A percentile compares a stretch with the other conserved stretches of the same genome.
Evolutionary conservation across 306 rosid species (phyloP).

Genomic region (Casuarina equisetifolia): DNA sequence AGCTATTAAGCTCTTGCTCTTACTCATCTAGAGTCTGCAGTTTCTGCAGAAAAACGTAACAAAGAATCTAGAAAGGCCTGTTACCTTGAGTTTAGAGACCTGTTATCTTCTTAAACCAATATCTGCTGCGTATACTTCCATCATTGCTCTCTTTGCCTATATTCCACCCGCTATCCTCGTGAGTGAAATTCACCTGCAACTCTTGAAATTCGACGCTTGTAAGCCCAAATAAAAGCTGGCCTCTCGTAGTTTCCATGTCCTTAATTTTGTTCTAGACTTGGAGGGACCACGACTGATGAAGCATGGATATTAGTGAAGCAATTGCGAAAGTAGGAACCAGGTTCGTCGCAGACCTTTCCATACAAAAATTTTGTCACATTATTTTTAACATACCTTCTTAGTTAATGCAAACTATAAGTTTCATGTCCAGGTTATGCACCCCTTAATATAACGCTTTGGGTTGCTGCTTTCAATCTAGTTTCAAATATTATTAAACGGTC

Average conservation of each 20-base stretch:
- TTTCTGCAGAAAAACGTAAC: too few relatives aligned
- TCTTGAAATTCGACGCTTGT: background rate
- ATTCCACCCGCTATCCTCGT: slow-evolving; percentile 87
- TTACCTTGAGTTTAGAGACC: too few relatives aligned
- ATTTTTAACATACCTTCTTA: slow-evolving; percentile 69
- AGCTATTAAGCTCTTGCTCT: too few relatives aligned
- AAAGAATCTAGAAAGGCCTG: too few relatives aligned
- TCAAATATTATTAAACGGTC: too few relatives aligned
- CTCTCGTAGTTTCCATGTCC: slow-evolving; percentile 15
- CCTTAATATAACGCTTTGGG: too few relatives aligned
- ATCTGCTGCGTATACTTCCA: slow-evolving; percentile 68
- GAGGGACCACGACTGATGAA: slow-evolving; percentile 85
- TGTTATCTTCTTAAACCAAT: too few relatives aligned
- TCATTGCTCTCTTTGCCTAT: slow-evolving; percentile 85
- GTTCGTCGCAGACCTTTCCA: slow-evolving; percentile 77
- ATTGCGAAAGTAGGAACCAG: slow-evolving; percentile 87
- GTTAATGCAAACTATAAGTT: too few relatives aligned
- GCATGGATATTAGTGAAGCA: slow-evolving; percentile 73
- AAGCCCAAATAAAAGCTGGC: background rate
- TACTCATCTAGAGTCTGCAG: too few relatives aligned
- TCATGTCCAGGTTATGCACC: too few relatives aligned
- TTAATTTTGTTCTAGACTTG: slow-evolving; percentile 40
- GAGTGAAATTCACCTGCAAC: slow-evolving; percentile 39
- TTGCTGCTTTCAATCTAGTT: too few relatives aligned
- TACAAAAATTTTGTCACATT: slow-evolving; percentile 90